Base-by-base conservation (phyloP, 371 early-diverging fungal genomes). In the Mycotypha africana region DNA sequence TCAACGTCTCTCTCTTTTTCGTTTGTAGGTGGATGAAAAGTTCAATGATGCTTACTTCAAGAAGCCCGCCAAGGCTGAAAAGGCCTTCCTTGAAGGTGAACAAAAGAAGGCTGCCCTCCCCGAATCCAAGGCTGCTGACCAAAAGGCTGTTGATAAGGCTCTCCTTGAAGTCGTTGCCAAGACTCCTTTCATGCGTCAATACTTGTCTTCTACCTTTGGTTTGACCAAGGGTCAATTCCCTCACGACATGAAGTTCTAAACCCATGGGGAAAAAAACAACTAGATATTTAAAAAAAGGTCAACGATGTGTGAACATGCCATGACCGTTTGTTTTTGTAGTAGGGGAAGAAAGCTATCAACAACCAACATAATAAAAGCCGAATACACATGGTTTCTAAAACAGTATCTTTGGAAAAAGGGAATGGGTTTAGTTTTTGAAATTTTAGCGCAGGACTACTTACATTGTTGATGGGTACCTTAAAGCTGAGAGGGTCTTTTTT, bases 221-320 rank as follows among this genome's bases (percentile, higher is more conserved):
- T 82, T 97, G 55, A 62, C 78, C 77, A 94, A 94, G 85, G 95
- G 95, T 62, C 93, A 94, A 79, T 84, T 85, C 73, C 95, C 94
- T 60, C 98, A 97, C 78, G 61, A 70, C 62, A 76, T 95, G 76
- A 85, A 88, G 81, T 93, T 95, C 80, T 93, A 93, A 90, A 41
- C 47, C 40, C 37, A 55, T 51, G 41, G 46, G 39, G 39, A 49
- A 49, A 23, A 22, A 38, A 24, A 38, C 4, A 33, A 33, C 21
- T 19, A n/a, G 9, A n/a, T n/a, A n/a, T n/a, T n/a, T n/a, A n/a
- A n/a, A n/a, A n/a, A n/a, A n/a, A n/a, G n/a, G n/a, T n/a, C n/a
- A n/a, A n/a, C n/a, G n/a, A n/a, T n/a, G n/a, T n/a, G n/a, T n/a
- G n/a, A n/a, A n/a, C n/a, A n/a, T n/a, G n/a, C n/a, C n/a, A 28